phyloP scores from a whole-genome alignment of 169 alveolate genomes.

The Plasmodium fragile region DNA sequence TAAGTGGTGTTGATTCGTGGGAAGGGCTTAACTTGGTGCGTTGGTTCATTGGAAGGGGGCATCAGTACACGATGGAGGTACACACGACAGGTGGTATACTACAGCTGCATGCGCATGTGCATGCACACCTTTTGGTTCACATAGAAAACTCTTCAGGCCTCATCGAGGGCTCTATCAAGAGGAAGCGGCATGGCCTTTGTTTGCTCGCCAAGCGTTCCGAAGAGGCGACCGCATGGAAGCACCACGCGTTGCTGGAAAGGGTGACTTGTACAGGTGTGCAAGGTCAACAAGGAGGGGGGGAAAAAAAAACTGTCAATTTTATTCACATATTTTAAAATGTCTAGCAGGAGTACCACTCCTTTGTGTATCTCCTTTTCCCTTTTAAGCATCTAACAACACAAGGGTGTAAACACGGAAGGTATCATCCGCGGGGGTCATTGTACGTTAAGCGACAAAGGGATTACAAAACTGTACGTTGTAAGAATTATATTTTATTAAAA shows the following conservation, averaged over 20 bases:
- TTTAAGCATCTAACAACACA: not conserved
- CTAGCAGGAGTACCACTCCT: not conserved
- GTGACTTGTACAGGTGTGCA: conserved; percentile 1
- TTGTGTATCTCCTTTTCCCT: conserved; percentile 1
- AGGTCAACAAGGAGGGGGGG: not conserved
- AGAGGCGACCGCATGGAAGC: not conserved
- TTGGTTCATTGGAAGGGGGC: not conserved
- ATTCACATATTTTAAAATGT: conserved; percentile 24
- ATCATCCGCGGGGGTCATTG: not conserved
- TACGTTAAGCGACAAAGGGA: not conserved
- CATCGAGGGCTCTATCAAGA: not conserved
- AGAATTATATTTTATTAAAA: not conserved
- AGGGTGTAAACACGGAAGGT: conserved; percentile 5
- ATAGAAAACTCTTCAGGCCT: not conserved
- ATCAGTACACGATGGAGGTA: not conserved
- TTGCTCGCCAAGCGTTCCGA: not conserved
- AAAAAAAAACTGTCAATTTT: not conserved
- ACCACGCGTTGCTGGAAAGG: not conserved
- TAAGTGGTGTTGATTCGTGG: not conserved
- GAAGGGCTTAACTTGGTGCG: not conserved
- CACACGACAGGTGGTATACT: not conserved
- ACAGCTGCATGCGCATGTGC: not conserved
- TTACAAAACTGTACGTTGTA: conserved; percentile 5
- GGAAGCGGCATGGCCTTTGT: not conserved
- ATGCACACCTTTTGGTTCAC: not conserved